Base-by-base conservation (phyloP, 192 early-diverging fungal species). In the Coemansia sp. region DNA sequence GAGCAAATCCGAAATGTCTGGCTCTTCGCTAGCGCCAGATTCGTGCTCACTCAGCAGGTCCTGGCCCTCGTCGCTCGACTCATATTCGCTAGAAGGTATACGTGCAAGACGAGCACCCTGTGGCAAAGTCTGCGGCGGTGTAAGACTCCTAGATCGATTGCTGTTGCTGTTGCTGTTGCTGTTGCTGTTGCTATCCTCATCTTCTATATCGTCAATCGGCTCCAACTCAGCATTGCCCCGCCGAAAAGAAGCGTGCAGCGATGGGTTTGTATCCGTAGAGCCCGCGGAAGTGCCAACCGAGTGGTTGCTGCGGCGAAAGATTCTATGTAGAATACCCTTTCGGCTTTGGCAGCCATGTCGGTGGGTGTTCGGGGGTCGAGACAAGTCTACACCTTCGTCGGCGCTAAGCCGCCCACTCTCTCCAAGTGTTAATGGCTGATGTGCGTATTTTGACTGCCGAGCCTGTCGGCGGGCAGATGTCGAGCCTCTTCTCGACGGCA, bases 1-100 rank as follows among this genome's bases (percentile, higher is more conserved):
- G 18, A 83, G 62, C 7, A 83, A 60, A 7, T 83, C 80, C 3
- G 80, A 70, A 18, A 83, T 77, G 26, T 78, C 75, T 8, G 80
- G 80, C 36, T 64, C 75, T 18, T 74, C 68, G 53, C 40, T 69
- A 10, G 55, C 59, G 18, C 51, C 51, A 26, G 51, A 55, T 26
- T 55, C 28, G 13, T 28, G 24, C 24, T 28, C 51, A 31, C 31
- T 26, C 24, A 14, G 51, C 51, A 33, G 28, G 5, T 55, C 51
- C 1, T 13, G 51, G 51, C 26, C 51, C 14, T 55, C 51, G 51
- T 55, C 51, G 13, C 51, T 55, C 51, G 51, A 55, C 14, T 55
- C 51, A 16, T 55, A 55, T 3, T 55, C 26, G 14, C 51, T 55
- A 16, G 51, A 16, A 26, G 51, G 26, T 28, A 10, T 26, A 33